Percentiles rank a stretch among this genome's conserved stretches.
These are phyloP conservation scores for Trichocomaceae sp. DNA, from an alignment of 2,329 filamentous ascomycete genomes.

Conservation along the genomic window DNA sequence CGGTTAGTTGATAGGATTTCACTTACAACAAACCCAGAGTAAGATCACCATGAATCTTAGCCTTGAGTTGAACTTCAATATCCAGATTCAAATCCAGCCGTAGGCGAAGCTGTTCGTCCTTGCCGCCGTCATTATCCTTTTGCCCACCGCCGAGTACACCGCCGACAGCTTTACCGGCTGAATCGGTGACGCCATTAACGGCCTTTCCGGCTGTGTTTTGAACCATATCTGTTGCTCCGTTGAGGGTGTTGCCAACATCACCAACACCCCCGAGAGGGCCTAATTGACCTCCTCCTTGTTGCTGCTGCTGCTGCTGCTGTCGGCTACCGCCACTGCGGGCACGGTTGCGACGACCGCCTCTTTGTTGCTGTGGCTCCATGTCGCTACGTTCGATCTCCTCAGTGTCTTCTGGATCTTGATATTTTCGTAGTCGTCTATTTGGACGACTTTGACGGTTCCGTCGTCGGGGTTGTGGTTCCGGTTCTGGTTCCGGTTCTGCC, in stretches of 20 bases:
- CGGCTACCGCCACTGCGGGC: slow-evolving; percentile 49
- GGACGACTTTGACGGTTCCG: slow-evolving; percentile 14
- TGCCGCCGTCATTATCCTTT: slow-evolving; percentile 32
- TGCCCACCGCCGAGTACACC: slow-evolving; percentile 34
- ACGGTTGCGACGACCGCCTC: slow-evolving; percentile 48
- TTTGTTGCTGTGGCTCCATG: slow-evolving; percentile 42
- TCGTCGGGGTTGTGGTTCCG: slow-evolving; percentile 34
- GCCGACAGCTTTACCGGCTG: slow-evolving; percentile 40
- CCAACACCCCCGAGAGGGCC: slow-evolving; percentile 51
- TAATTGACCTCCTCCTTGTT: slow-evolving; percentile 25
- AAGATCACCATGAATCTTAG: slow-evolving; percentile 76
- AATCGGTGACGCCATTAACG: slow-evolving; percentile 34
- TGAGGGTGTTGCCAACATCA: slow-evolving; percentile 49
- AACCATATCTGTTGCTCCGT: slow-evolving; percentile 50
- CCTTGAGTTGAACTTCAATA: slow-evolving; percentile 78
- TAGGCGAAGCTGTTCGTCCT: slow-evolving; percentile 62
- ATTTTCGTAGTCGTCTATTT: slow-evolving; percentile 21
- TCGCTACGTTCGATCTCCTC: slow-evolving; percentile 32
- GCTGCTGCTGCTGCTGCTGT: slow-evolving; percentile 34
- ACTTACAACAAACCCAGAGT: slow-evolving; percentile 71
- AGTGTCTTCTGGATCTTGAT: slow-evolving; percentile 34
- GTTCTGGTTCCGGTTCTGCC: slow-evolving; percentile 38
- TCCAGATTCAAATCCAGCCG: slow-evolving; percentile 73
- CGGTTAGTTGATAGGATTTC: not conserved
- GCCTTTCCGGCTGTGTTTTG: slow-evolving; percentile 43